Evolutionary conservation across 129 eudicot genomes (phyloP).

Genomic region (Flaveria trinervia): DNA sequence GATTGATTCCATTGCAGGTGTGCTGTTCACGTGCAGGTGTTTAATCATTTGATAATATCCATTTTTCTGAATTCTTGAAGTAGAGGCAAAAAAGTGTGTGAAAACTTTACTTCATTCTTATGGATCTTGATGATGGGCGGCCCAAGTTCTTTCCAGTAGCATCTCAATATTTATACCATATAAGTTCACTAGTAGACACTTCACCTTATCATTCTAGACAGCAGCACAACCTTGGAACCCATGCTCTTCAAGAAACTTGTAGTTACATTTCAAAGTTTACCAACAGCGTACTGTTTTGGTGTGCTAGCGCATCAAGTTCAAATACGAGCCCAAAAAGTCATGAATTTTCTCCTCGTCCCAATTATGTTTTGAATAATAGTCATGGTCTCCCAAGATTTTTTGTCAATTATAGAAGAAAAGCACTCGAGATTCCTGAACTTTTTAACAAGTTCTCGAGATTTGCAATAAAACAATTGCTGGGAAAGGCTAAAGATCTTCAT

Average conservation of each 20-base stretch:
- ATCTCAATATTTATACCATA: slow-evolving; percentile 48
- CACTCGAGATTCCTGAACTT: slow-evolving; percentile 47
- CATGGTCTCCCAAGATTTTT: slow-evolving; percentile 42
- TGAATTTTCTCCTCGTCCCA: slow-evolving; percentile 36
- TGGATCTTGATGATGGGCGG: slow-evolving; percentile 52
- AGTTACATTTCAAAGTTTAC: slow-evolving; percentile 63
- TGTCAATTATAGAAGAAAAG: slow-evolving; percentile 39
- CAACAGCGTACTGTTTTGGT: slow-evolving; percentile 54
- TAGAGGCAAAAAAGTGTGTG: slow-evolving; percentile 5
- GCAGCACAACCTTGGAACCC: slow-evolving; percentile 51
- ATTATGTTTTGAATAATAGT: slow-evolving; percentile 25
- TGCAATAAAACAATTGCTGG: slow-evolving; percentile 43
- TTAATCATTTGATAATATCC: slow-evolving; percentile 5
- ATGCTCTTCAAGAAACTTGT: slow-evolving; percentile 63
- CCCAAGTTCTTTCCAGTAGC: slow-evolving; percentile 50
- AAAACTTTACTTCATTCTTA: slow-evolving; percentile 36
- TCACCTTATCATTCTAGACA: slow-evolving; percentile 47
- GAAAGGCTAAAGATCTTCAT: slow-evolving; percentile 53
- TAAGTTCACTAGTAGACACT: slow-evolving; percentile 61
- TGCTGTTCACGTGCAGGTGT: slow-evolving; percentile 8
- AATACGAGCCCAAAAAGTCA: slow-evolving; percentile 28
- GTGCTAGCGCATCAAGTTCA: slow-evolving; percentile 49
- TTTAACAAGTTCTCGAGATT: slow-evolving; percentile 57
- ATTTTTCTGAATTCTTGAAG: slow-evolving; percentile 2
- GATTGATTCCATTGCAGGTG: slow-evolving; percentile 37